Evolutionary conservation across 352 stramenopile species (phyloP).

Genomic region (Pythium coloratum): DNA sequence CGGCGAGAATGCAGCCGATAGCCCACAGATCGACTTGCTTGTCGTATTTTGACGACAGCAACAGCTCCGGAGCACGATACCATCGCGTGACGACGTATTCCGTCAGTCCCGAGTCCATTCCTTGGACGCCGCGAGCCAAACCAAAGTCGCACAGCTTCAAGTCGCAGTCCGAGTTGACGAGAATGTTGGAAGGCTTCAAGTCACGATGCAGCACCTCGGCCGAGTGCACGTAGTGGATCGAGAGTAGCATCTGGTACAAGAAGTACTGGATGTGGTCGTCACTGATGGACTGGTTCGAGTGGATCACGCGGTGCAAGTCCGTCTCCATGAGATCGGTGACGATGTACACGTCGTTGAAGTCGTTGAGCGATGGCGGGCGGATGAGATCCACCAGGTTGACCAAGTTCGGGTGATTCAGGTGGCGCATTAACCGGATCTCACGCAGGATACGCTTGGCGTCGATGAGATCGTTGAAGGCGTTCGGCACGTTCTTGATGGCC

Average conservation of each 20-base stretch:
- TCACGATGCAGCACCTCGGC: slow-evolving; percentile 93
- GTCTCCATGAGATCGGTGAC: slow-evolving; percentile 92
- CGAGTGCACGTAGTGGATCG: slow-evolving; percentile 98
- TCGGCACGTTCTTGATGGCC: slow-evolving; percentile 96
- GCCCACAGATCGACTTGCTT: slow-evolving; percentile 89
- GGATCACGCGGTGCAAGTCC: slow-evolving; percentile 92
- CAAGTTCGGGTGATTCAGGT: slow-evolving; percentile 82
- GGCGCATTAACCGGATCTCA: slow-evolving; percentile 88
- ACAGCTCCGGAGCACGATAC: slow-evolving; percentile 90
- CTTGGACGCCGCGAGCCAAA: slow-evolving; percentile 88
- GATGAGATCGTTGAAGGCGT: slow-evolving; percentile 89
- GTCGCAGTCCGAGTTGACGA: slow-evolving; percentile 91
- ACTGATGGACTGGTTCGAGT: slow-evolving; percentile 79
- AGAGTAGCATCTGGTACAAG: slow-evolving; percentile 91
- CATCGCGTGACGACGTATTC: slow-evolving; percentile 92
- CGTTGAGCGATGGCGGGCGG: slow-evolving; percentile 73
- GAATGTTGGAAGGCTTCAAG: slow-evolving; percentile 88
- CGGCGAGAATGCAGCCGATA: slow-evolving; percentile 85
- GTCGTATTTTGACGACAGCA: slow-evolving; percentile 91
- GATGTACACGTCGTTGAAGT: slow-evolving; percentile 92
- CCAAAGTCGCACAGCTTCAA: slow-evolving; percentile 93
- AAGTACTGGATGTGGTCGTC: slow-evolving; percentile 91
- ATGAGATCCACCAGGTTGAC: slow-evolving; percentile 82
- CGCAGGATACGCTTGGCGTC: slow-evolving; percentile 87
- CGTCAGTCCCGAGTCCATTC: slow-evolving; percentile 68